Conservation (phyloP, 2,329 filamentous ascomycete genomes). For the Stachybotrys echinatus region DNA sequence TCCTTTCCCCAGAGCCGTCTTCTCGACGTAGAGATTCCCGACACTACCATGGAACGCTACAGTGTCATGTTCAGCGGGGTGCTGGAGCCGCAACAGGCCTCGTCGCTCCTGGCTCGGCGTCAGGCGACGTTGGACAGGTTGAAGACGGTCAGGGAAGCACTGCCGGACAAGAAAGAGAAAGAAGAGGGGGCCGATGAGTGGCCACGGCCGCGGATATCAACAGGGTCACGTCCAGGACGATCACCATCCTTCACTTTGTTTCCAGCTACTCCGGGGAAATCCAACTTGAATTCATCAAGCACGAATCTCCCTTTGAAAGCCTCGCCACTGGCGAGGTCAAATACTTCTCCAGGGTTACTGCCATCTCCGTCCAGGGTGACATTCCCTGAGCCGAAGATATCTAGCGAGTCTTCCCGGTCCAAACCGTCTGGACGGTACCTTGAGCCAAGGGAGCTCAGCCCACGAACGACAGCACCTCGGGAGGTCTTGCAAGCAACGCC, state of each 20-base stretch:
- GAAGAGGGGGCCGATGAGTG: neutral
- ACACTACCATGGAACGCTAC: conserved; percentile 77
- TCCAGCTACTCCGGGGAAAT: conserved; percentile 26
- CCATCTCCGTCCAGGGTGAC: conserved; percentile 34
- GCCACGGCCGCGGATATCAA: conserved; percentile 35
- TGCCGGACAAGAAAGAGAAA: conserved; percentile 26
- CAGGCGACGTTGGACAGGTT: conserved; percentile 56
- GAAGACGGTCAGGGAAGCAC: conserved; percentile 44
- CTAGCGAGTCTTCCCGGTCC: conserved; percentile 7
- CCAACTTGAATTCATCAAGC: neutral
- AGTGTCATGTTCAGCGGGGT: conserved; percentile 88
- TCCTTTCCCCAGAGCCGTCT: conserved; percentile 24
- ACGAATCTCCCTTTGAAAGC: conserved; percentile 15
- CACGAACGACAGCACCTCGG: neutral
- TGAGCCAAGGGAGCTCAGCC: neutral
- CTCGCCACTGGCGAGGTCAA: conserved; percentile 42
- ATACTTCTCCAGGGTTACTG: conserved; percentile 47
- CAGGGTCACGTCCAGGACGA: conserved; percentile 38
- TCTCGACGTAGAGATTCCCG: conserved; percentile 75
- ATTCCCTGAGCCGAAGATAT: conserved; percentile 14
- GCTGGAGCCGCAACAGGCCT: conserved; percentile 41
- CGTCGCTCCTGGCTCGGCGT: conserved; percentile 46
- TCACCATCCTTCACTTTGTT: conserved; percentile 44
- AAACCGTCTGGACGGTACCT: neutral
- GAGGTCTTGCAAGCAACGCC: neutral